Base-by-base conservation (phyloP, 768 basidiomycete genomes). In the Boletellus ananas region DNA sequence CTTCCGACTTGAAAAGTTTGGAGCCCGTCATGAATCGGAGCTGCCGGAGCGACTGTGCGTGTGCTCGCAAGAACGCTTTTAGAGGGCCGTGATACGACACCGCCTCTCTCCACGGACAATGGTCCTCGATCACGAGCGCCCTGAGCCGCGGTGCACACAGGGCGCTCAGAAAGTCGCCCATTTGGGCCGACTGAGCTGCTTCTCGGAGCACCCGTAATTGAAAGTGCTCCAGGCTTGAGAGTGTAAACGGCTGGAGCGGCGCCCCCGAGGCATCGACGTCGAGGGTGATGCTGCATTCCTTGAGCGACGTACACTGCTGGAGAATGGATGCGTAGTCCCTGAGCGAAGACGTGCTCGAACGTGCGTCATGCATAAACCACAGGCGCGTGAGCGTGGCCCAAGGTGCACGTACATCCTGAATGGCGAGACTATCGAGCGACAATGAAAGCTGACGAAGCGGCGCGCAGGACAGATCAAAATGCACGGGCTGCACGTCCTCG, bases 281-380 rank as follows among this genome's bases (percentile, higher is more conserved):
- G 43, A 64, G 51, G 9, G 53, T 17, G 18, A 64, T 44, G 7
- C 39, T 21, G 21, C 61, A 63, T 29, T 63, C 60, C 34, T 47
- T 56, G 48, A 64, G 63, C 16, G 51, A 54, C 17, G 37, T 50
- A 34, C 63, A 64, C 13, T 64, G 58, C 43, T 6, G 50, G 14
- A 64, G 54, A 16, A 64, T 29, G 6, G 38, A 14, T 13, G 50
- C 47, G 14, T 66, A 64, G 27, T 58, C 58, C 2, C 52, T 51
- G 49, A 66, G 46, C 0, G 63, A 56, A 8, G 58, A 45, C 31
- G 50, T 41, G 35, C 58, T 63, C 16, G 58, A 45, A 33, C 47
- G 51, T n/a, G 54, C 52, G 25, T 63, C 52, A n/a, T 56, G 55
- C 60, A 66, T 66, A 37, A 64, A 63, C 2, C 44, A 52, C 41